Evolutionary conservation across 2,329 filamentous ascomycete genomes (phyloP), one percentile per base, ranked within the genome.

Genomic region (Hypoxylon sp.): DNA sequence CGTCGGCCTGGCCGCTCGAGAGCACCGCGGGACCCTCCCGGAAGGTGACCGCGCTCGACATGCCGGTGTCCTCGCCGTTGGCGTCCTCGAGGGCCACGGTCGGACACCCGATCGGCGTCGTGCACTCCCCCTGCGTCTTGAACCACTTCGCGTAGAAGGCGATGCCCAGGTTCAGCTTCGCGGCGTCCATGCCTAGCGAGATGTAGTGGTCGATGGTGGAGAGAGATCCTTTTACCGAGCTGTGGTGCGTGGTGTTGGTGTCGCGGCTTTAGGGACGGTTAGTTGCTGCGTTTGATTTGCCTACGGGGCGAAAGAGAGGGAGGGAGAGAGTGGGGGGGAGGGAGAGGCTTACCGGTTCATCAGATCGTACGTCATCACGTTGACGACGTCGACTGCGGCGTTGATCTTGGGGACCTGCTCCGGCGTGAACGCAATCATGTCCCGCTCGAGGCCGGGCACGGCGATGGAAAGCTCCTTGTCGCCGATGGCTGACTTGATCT

Each of bases 241-340:
- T 85, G 65, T 89, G 86, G 67, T 90, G 87, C 23, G 73, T 77
- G 2, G 87, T 88, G 7, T 74, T 65, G 31, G 70, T 82, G 70
- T 89, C 82, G 23, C 88, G 82, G 80, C 72, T 89, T 88, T 46
- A 88, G 67, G 62, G 88, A 85, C 78, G 86, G 89, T 80, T 63
- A 79, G 55, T 12, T n/a, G n/a, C n/a, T n/a, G n/a, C n/a, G n/a
- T n/a, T n/a, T n/a, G n/a, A n/a, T n/a, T n/a, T n/a, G n/a, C n/a
- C n/a, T n/a, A n/a, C n/a, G n/a, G n/a, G n/a, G n/a, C n/a, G n/a
- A n/a, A n/a, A n/a, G n/a, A n/a, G n/a, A n/a, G n/a, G n/a, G n/a
- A n/a, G n/a, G n/a, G n/a, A n/a, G n/a, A n/a, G n/a, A n/a, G n/a
- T n/a, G n/a, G n/a, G n/a, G n/a, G n/a, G n/a, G n/a, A n/a, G n/a